A percentile compares a stretch with the other conserved stretches of the same genome.
phyloP scores from a whole-genome alignment of 257 asterid genomes.

The Prunella vulgaris region DNA sequence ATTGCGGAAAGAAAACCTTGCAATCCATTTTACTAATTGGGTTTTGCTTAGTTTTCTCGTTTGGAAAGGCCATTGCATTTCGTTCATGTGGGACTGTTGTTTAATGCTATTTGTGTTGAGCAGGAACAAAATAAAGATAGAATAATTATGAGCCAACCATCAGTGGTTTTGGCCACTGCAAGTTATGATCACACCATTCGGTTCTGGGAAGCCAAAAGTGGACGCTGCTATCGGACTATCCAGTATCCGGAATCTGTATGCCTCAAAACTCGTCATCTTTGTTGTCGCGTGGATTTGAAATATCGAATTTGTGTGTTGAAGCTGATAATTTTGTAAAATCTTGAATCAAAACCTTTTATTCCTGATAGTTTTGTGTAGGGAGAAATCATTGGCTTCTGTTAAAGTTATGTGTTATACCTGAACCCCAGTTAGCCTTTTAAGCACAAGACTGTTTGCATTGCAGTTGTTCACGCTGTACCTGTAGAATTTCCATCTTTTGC shows the following conservation, averaged over 20 bases:
- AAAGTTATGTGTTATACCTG: neutral
- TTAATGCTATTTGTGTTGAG: neutral
- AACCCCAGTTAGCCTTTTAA: neutral
- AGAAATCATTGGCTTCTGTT: neutral
- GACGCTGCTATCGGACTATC: constrained; percentile 83
- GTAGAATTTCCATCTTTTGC: neutral
- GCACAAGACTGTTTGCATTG: neutral
- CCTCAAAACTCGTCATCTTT: neutral
- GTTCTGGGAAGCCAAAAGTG: constrained; percentile 96
- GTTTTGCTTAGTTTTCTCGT: neutral
- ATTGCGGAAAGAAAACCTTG: neutral
- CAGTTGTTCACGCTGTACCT: too few species aligned
- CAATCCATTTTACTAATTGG: neutral
- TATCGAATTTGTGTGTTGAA: neutral
- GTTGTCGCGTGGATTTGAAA: neutral
- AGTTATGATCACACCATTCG: constrained; percentile 98
- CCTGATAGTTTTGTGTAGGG: too few species aligned
- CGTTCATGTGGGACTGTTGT: neutral
- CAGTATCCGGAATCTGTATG: constrained; percentile 95
- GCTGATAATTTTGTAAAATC: neutral
- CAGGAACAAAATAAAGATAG: constrained; percentile 12
- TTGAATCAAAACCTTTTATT: neutral
- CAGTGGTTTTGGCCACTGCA: constrained; percentile 92
- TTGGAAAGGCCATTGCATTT: neutral
- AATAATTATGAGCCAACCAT: constrained; percentile 71